These are phyloP conservation scores for Globisporangium iwayamae DNA, from an alignment of 352 stramenopile genomes.

Conservation along the genomic window DNA sequence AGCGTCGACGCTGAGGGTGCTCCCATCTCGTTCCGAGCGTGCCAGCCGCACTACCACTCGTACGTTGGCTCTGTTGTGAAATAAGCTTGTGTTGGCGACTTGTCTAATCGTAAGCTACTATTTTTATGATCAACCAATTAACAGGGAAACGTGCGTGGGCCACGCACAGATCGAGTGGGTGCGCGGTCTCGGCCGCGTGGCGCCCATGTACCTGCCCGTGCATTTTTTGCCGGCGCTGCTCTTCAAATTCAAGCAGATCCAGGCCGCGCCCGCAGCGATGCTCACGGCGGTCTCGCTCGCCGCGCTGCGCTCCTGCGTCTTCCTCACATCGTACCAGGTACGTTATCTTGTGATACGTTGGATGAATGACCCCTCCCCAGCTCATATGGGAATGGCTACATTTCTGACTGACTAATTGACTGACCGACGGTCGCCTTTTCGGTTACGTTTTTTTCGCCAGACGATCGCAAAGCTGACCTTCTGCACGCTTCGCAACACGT, in stretches of 20 bases:
- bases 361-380: background rate
- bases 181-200: conserved; percentile 50
- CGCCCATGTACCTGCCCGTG: conserved; percentile 77
- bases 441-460: conserved; percentile 18
- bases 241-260: conserved; percentile 28
- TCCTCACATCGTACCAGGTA: conserved; percentile 61
- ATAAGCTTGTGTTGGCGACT: no score
- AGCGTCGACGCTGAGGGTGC: conserved; percentile 35
- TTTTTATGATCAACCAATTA: background rate
- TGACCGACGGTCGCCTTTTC: background rate
- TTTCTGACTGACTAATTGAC: background rate
- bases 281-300: conserved; percentile 6
- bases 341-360: conserved; percentile 12
- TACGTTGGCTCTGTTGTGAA: conserved; percentile 18
- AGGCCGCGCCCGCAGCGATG: background rate
- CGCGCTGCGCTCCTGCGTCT: conserved; percentile 4
- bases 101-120: no score
- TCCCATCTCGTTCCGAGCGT: conserved; percentile 56
- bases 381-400: conserved; percentile 3
- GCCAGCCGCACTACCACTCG: conserved; percentile 85
- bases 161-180: conserved; percentile 73
- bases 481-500: conserved; percentile 64
- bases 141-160: conserved; percentile 74
- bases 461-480: conserved; percentile 66
- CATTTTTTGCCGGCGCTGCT: conserved; percentile 71